phyloP scores from a whole-genome alignment of 495 filamentous ascomycete species.

The Articulospora tetracladia region DNA sequence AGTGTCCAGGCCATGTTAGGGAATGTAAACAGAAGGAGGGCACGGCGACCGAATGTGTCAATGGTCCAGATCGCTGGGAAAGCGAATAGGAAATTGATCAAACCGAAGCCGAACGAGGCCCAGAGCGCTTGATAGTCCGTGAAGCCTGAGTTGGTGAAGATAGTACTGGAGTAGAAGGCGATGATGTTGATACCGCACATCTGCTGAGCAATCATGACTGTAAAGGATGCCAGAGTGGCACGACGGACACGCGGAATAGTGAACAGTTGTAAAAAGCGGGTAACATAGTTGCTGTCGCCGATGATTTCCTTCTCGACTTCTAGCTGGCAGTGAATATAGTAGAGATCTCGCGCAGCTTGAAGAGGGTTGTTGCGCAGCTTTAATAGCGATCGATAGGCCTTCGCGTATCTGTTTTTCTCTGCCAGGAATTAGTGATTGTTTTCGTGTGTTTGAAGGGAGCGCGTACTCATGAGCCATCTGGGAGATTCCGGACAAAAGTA shows the following conservation, averaged over 20 bases:
- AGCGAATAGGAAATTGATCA: constrained; percentile 79
- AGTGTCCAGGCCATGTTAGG: constrained; percentile 81
- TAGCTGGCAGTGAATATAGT: constrained; percentile 73
- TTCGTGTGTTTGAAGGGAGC: constrained; percentile 60
- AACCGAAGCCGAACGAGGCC: constrained; percentile 58
- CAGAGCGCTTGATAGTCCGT: constrained; percentile 53
- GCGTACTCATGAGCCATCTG: constrained; percentile 69
- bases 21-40: constrained; percentile 78
- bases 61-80: constrained; percentile 81
- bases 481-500: constrained; percentile 20
- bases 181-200: constrained; percentile 76
- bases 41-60: constrained; percentile 76
- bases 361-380: constrained; percentile 60
- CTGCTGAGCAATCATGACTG: constrained; percentile 77
- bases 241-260: constrained; percentile 76
- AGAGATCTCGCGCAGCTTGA: constrained; percentile 78
- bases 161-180: constrained; percentile 66
- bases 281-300: constrained; percentile 55
- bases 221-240: constrained; percentile 62
- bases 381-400: constrained; percentile 64
- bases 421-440: background rate
- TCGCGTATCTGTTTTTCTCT: too few relatives aligned
- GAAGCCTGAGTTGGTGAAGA: constrained; percentile 64
- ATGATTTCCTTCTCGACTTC: constrained; percentile 61
- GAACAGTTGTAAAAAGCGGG: too few relatives aligned